Evolutionary conservation across 2,329 filamentous ascomycete genomes (phyloP), one percentile per base, ranked within the genome.

Genomic region (Apiospora rasikravindrae): DNA sequence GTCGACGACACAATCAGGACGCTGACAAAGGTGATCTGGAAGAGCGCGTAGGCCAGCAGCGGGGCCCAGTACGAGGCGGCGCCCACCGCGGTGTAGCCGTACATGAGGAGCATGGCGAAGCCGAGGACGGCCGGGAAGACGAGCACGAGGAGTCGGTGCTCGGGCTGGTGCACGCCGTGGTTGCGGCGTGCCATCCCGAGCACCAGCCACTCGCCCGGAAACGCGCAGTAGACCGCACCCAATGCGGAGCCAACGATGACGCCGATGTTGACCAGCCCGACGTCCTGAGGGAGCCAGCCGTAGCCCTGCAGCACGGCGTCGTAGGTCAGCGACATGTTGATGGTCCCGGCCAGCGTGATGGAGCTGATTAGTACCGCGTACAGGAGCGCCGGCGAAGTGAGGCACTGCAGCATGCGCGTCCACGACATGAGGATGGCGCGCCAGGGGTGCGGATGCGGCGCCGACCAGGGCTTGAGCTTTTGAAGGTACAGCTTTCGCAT

Each of bases 251-350:
- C 84, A 6, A 85, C 73, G 26, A 88, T 86, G n/a, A 83, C 83
- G 0, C 85, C 83, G 0, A 82, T 78, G 73, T 88, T 88, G 78
- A 87, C 83, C 8, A 88, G 77, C 0, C 84, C 83, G 16, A 88
- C 80, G 40, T 74, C 71, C 53, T 75, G 72, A 53, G 70, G 73
- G 73, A 77, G 53, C 81, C 82, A 83, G 71, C 77, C 74, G 69
- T 82, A 84, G 44, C 73, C 75, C 24, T 75, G 70, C 22, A 78
- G 74, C 3, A 85, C 79, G 0, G 79, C 76, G 70, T 81, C 78
- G 72, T 84, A 84, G 1, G 80, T 81, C 13, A 84, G 75, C 0
- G 80, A 81, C 72, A 84, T 82, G 29, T 80, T 80, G 33, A 84
- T 80, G 24, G 76, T 78, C n/a, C 76, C 78, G 4, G 81, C 83